Evolutionary conservation across 2,329 filamentous ascomycete species (phyloP).

Genomic region (Coniochaeta pulveracea): DNA sequence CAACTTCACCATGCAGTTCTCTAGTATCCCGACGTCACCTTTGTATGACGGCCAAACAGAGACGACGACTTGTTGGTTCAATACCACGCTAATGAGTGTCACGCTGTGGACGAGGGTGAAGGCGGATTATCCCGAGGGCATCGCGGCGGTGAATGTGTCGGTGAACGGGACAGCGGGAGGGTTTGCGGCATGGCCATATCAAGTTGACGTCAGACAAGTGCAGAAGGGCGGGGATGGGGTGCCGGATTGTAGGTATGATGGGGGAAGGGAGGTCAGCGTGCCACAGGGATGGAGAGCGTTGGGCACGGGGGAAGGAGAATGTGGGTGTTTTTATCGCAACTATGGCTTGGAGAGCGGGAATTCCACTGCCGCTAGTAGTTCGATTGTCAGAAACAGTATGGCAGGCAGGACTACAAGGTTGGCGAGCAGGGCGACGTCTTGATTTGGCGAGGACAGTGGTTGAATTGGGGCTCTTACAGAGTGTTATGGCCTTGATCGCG

Average conservation of each 20-base stretch:
- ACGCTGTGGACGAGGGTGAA: constrained; percentile 45
- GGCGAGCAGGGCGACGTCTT: too few species aligned
- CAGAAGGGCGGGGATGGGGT: constrained; percentile 33
- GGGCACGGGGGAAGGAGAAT: constrained; percentile 3
- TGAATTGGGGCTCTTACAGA: too few species aligned
- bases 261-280: background rate
- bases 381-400: too few species aligned
- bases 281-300: constrained; percentile 3
- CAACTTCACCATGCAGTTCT: constrained; percentile 38
- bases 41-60: constrained; percentile 25
- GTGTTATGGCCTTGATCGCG: too few species aligned
- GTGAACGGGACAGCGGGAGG: constrained; percentile 6
- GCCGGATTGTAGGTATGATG: constrained; percentile 38
- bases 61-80: constrained; percentile 45
- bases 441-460: too few species aligned
- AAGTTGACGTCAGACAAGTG: constrained; percentile 42
- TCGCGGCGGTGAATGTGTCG: constrained; percentile 9
- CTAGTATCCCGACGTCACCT: constrained; percentile 32
- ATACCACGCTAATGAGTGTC: constrained; percentile 40
- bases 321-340: constrained; percentile 10
- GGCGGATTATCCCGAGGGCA: constrained; percentile 17
- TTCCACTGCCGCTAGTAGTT: too few species aligned
- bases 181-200: constrained; percentile 43
- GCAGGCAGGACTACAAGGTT: too few species aligned
- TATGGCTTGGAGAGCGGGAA: constrained; percentile 4